Evolutionary conservation across 768 basidiomycete species (phyloP).

Genomic region (Nidularia sp.): DNA sequence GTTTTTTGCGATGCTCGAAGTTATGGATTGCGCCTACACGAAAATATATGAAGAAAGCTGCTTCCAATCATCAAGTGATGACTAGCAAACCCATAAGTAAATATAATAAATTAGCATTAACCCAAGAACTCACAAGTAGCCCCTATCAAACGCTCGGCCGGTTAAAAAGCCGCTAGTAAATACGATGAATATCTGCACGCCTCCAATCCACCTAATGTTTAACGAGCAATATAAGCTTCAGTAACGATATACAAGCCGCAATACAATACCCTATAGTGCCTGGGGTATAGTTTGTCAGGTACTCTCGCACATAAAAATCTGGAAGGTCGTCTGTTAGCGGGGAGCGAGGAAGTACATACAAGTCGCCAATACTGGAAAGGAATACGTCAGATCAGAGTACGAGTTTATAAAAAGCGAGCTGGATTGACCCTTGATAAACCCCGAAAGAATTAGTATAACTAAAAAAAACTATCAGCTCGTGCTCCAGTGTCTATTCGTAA

Average conservation of each 20-base stretch:
- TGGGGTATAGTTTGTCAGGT: conserved; percentile 12
- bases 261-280: conserved; percentile 11
- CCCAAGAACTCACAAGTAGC: conserved; percentile 27
- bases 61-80: not conserved
- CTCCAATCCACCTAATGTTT: conserved; percentile 20
- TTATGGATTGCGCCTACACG: not conserved
- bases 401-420: not conserved
- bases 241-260: not conserved
- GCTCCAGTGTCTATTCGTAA: not conserved
- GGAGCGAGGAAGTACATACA: too few relatives aligned
- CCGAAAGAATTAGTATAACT: conserved; percentile 13
- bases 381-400: too few relatives aligned
- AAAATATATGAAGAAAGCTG: not conserved
- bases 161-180: conserved; percentile 29
- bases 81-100: not conserved
- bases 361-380: not conserved
- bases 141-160: conserved; percentile 36
- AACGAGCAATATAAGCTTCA: not conserved
- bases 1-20: not conserved
- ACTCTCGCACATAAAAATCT: conserved; percentile 16
- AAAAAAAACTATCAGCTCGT: not conserved
- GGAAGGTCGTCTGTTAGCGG: not conserved
- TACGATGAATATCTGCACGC: conserved; percentile 33
- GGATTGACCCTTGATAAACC: conserved; percentile 14
- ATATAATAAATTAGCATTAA: not conserved